Conservation (phyloP, 805 yeast species). For the Candida gorgasii region DNA sequence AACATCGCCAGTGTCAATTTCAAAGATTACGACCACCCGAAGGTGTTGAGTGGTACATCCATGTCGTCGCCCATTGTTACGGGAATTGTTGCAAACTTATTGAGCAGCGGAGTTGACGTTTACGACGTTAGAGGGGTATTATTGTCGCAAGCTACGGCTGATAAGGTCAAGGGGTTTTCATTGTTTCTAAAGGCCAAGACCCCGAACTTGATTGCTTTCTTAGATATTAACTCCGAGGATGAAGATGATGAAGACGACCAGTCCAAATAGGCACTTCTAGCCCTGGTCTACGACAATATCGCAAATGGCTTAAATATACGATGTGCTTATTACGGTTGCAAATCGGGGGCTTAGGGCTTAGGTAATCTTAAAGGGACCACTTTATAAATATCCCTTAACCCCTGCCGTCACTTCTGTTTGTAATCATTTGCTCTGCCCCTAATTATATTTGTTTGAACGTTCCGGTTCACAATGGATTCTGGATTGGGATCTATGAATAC, state of each 20-base stretch:
- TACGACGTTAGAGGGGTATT: constrained; percentile 43
- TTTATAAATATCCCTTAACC: too few species aligned
- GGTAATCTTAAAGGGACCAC: too few species aligned
- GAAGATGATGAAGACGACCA: constrained; percentile 4
- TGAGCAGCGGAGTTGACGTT: constrained; percentile 52
- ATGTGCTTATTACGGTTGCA: too few species aligned
- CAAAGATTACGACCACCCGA: constrained; percentile 23
- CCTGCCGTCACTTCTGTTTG: too few species aligned
- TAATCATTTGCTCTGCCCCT: too few species aligned
- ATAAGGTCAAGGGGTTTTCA: constrained; percentile 48
- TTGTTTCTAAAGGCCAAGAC: constrained; percentile 50
- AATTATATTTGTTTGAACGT: too few species aligned
- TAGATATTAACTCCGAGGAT: constrained; percentile 1
- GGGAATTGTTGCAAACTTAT: constrained; percentile 58
- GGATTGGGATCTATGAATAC: too few species aligned
- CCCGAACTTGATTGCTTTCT: constrained; percentile 56
- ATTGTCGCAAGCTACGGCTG: constrained; percentile 47
- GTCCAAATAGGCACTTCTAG: too few species aligned
- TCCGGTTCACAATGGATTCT: too few species aligned
- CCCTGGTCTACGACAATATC: too few species aligned
- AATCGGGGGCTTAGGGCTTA: too few species aligned
- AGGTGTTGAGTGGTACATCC: constrained; percentile 67
- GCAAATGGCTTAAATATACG: too few species aligned
- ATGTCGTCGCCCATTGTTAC: constrained; percentile 80
- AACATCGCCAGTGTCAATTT: constrained; percentile 58